Conservation (phyloP, 2,329 filamentous ascomycete genomes). For the Aspergillus novofumigatus region DNA sequence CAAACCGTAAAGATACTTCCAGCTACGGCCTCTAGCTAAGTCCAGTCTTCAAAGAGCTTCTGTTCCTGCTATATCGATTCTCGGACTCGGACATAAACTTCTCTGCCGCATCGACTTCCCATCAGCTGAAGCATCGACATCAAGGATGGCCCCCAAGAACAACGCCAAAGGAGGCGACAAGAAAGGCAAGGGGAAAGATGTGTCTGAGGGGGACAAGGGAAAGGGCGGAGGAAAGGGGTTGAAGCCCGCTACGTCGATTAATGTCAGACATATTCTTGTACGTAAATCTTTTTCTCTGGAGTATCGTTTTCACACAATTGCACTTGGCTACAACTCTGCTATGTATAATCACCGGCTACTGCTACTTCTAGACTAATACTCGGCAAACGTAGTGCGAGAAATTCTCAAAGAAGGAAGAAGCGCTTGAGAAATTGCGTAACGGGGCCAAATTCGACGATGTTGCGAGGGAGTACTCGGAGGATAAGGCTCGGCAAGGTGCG, state of each 20-base stretch:
- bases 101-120: not conserved
- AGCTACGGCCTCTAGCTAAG: not conserved
- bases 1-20: not conserved
- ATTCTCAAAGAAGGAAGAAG: conserved; percentile 62
- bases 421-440: conserved; percentile 55
- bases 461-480: conserved; percentile 60
- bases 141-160: conserved; percentile 40
- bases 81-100: too few relatives aligned
- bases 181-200: conserved; percentile 41
- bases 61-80: not conserved
- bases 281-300: conserved; percentile 12
- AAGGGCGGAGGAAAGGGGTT: conserved; percentile 30
- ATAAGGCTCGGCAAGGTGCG: conserved; percentile 58
- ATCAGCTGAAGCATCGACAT: not conserved
- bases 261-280: conserved; percentile 61
- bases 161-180: conserved; percentile 36
- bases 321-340: not conserved
- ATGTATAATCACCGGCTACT: not conserved
- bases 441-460: conserved; percentile 64
- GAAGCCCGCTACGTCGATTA: conserved; percentile 61
- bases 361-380: not conserved
- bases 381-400: conserved; percentile 51
- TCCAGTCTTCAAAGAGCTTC: not conserved
- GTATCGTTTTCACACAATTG: conserved; percentile 2
- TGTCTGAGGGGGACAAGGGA: conserved; percentile 28